A percentile compares a stretch with the other conserved stretches of the same genome.
phyloP scores from a whole-genome alignment of 1,284 basidiomycete species.

The Cryptococcus sp. region DNA sequence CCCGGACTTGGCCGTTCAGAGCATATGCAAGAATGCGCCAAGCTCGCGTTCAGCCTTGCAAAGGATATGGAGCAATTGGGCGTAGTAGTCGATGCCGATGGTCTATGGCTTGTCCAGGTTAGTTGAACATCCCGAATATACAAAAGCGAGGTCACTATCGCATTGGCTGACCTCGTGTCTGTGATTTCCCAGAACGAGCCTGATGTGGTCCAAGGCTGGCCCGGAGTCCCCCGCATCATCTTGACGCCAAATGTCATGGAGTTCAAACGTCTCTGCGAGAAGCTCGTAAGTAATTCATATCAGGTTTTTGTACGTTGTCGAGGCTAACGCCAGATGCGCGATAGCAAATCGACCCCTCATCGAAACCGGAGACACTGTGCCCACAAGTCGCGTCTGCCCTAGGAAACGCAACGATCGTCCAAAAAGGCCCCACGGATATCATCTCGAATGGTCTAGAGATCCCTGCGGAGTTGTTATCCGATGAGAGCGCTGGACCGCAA shows the following conservation, averaged over 20 bases:
- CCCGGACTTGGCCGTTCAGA: slow-evolving; percentile 87
- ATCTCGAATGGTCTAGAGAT: slow-evolving; percentile 54
- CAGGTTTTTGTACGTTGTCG: background rate
- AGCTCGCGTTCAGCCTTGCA: slow-evolving; percentile 57
- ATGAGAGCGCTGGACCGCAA: slow-evolving; percentile 19
- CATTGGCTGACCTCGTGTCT: slow-evolving; percentile 1
- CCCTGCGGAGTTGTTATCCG: slow-evolving; percentile 28
- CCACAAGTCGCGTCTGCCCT: slow-evolving; percentile 68
- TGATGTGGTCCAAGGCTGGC: slow-evolving; percentile 67
- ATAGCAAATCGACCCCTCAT: slow-evolving; percentile 56
- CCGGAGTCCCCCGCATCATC: slow-evolving; percentile 46
- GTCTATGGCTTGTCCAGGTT: slow-evolving; percentile 50
- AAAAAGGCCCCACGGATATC: slow-evolving; percentile 75
- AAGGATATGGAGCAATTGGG: slow-evolving; percentile 68
- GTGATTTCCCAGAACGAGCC: slow-evolving; percentile 62
- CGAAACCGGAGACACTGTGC: slow-evolving; percentile 60
- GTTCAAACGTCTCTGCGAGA: slow-evolving; percentile 80
- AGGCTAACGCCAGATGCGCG: background rate
- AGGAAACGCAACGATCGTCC: slow-evolving; percentile 85
- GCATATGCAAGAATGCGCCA: slow-evolving; percentile 78
- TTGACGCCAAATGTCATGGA: slow-evolving; percentile 95
- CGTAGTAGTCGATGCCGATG: slow-evolving; percentile 92
- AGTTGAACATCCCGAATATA: slow-evolving; percentile 9
- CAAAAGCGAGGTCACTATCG: background rate
- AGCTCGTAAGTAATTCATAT: slow-evolving; percentile 59